Conservation (phyloP, 495 filamentous ascomycete species). For the Aspergillus taichungensis region DNA sequence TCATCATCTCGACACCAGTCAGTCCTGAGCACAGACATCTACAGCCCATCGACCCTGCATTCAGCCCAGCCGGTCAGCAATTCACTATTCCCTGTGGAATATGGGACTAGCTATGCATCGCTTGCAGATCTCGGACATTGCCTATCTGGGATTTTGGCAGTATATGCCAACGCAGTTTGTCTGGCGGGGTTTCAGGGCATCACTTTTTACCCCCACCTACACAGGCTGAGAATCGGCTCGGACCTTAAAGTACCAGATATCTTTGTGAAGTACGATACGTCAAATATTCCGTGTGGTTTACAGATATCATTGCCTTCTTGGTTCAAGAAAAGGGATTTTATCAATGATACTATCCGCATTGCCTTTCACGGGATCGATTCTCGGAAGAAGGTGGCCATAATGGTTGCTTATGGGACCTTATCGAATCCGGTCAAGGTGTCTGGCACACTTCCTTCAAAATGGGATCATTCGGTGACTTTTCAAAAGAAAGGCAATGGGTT, state of each 20-base stretch:
- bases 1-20: constrained; percentile 5
- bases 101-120: constrained; percentile 16
- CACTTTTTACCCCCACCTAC: constrained; percentile 25
- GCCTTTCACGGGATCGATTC: constrained; percentile 35
- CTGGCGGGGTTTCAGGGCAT: constrained; percentile 25
- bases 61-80: constrained; percentile 23
- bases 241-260: constrained; percentile 29
- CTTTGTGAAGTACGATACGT: constrained; percentile 24
- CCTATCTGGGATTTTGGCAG: constrained; percentile 31
- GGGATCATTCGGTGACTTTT: constrained; percentile 26
- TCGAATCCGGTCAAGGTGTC: constrained; percentile 18
- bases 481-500: constrained; percentile 27
- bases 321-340: constrained; percentile 18
- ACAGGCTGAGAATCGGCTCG: constrained; percentile 24
- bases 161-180: constrained; percentile 34
- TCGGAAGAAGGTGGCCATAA: constrained; percentile 21
- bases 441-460: constrained; percentile 16
- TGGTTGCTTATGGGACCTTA: constrained; percentile 33
- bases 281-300: constrained; percentile 23
- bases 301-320: constrained; percentile 22
- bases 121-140: constrained; percentile 31
- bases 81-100: constrained; percentile 14
- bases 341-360: constrained; percentile 31
- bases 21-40: constrained; percentile 1
- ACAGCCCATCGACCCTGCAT: constrained; percentile 5